A percentile compares a stretch with the other conserved stretches of the same genome.
These are phyloP conservation scores for Carex cristatella DNA, from an alignment of 176 grass and related monocot genomes.

Conservation along the genomic window DNA sequence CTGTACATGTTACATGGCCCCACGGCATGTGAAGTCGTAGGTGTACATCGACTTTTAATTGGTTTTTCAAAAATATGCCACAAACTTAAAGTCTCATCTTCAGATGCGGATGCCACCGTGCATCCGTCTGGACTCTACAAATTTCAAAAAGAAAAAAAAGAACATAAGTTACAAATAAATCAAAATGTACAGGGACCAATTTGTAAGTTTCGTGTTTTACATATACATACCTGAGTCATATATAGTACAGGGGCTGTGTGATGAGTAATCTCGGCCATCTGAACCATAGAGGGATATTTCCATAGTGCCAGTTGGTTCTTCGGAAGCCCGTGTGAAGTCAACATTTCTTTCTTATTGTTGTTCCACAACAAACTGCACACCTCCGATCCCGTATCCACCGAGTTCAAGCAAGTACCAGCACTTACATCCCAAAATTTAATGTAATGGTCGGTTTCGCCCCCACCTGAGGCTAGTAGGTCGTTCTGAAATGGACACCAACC, in stretches of 20 bases:
- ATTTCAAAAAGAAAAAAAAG: neutral
- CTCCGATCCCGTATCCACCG: slow-evolving; percentile 43
- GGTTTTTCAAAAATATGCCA: neutral
- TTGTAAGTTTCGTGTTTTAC: neutral
- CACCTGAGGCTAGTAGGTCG: slow-evolving; percentile 51
- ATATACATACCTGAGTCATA: slow-evolving; percentile 43
- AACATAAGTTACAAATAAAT: neutral
- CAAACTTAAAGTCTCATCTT: neutral
- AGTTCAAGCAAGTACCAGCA: slow-evolving; percentile 32
- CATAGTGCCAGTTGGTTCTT: slow-evolving; percentile 36
- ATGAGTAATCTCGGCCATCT: slow-evolving; percentile 37
- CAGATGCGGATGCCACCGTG: neutral
- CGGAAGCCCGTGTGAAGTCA: slow-evolving; percentile 36
- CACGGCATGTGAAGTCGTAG: neutral
- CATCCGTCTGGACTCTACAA: neutral
- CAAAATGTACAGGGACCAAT: neutral
- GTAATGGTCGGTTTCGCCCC: slow-evolving; percentile 26
- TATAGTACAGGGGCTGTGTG: slow-evolving; percentile 39
- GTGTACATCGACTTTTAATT: neutral
- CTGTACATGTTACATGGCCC: slow-evolving; percentile 1
- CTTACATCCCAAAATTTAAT: slow-evolving; percentile 54
- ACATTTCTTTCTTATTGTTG: slow-evolving; percentile 36
- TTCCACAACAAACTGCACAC: slow-evolving; percentile 44
- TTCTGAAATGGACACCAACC: slow-evolving; percentile 59
- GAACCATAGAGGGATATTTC: slow-evolving; percentile 49